Conservation (phyloP, 805 yeast genomes). For the Teunomyces panamensis region DNA sequence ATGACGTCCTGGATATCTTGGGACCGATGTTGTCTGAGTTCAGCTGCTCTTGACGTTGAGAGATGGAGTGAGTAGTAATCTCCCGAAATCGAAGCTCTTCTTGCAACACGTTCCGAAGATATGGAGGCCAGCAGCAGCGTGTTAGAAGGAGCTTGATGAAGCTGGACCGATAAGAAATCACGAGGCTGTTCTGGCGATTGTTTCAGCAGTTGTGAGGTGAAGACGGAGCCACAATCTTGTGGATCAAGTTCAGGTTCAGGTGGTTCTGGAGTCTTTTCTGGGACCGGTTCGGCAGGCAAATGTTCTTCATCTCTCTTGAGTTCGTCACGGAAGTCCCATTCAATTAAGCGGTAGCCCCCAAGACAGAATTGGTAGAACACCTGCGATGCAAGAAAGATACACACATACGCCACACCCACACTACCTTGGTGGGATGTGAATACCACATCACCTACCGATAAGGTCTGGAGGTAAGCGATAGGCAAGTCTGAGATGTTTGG, state of each 20-base stretch:
- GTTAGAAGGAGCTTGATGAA: constrained; percentile 8
- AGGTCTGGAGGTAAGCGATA: constrained; percentile 74
- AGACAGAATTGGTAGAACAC: constrained; percentile 67
- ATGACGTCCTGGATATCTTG: constrained; percentile 40
- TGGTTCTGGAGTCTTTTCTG: not conserved
- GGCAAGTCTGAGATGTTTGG: constrained; percentile 84
- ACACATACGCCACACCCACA: constrained; percentile 79
- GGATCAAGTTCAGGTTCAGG: not conserved
- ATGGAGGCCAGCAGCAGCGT: constrained; percentile 5
- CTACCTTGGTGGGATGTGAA: constrained; percentile 60
- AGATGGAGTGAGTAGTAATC: constrained; percentile 13
- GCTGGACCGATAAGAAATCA: constrained; percentile 13
- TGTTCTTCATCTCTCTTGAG: constrained; percentile 12
- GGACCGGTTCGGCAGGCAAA: not conserved
- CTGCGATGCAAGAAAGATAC: constrained; percentile 71
- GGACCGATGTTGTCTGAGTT: constrained; percentile 21
- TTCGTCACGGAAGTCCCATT: constrained; percentile 60
- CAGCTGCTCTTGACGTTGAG: constrained; percentile 20
- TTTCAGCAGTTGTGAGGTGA: not conserved
- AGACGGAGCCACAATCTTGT: not conserved
- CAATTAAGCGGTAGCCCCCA: constrained; percentile 70
- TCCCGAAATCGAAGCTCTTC: constrained; percentile 8
- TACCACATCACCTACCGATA: constrained; percentile 56
- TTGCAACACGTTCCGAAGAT: constrained; percentile 4
- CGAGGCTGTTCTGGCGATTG: not conserved